Conservation (phyloP, 345 rosid species). For the Melaleuca alternifolia region DNA sequence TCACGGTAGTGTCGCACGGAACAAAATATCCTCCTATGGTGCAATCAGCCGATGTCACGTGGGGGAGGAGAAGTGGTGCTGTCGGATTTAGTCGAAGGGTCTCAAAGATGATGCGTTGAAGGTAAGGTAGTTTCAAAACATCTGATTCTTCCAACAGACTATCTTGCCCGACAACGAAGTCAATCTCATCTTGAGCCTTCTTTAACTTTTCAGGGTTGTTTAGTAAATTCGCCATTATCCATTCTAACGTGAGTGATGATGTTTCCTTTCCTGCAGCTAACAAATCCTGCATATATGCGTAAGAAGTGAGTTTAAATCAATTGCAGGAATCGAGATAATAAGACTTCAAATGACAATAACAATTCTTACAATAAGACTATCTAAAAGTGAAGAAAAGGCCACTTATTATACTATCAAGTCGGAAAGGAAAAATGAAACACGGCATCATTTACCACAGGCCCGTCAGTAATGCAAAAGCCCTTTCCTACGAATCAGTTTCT, state of each 20-base stretch:
- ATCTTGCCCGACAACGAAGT: constrained; percentile 11
- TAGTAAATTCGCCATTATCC: too few species aligned
- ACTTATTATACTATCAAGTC: too few species aligned
- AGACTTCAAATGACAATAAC: not conserved
- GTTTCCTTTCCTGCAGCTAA: too few species aligned
- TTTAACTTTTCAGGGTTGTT: not conserved
- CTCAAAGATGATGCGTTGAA: constrained; percentile 28
- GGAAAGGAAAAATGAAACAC: too few species aligned
- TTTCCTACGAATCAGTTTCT: too few species aligned
- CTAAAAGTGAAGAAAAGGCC: too few species aligned
- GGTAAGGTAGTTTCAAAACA: constrained; percentile 20
- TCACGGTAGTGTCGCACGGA: constrained; percentile 27
- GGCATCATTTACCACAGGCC: too few species aligned
- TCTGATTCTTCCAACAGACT: constrained; percentile 23
- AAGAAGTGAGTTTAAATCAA: not conserved
- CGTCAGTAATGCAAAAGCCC: too few species aligned
- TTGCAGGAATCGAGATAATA: not conserved
- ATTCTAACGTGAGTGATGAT: too few species aligned
- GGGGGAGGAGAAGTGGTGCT: constrained; percentile 24
- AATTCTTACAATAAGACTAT: not conserved
- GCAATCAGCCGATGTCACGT: constrained; percentile 25
- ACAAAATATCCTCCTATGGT: constrained; percentile 20
- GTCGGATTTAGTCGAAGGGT: constrained; percentile 30
- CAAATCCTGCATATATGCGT: too few species aligned
- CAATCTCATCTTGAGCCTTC: constrained; percentile 26